phyloP scores from a whole-genome alignment of 2,329 filamentous ascomycete species.

The Fusarium goolgardi region DNA sequence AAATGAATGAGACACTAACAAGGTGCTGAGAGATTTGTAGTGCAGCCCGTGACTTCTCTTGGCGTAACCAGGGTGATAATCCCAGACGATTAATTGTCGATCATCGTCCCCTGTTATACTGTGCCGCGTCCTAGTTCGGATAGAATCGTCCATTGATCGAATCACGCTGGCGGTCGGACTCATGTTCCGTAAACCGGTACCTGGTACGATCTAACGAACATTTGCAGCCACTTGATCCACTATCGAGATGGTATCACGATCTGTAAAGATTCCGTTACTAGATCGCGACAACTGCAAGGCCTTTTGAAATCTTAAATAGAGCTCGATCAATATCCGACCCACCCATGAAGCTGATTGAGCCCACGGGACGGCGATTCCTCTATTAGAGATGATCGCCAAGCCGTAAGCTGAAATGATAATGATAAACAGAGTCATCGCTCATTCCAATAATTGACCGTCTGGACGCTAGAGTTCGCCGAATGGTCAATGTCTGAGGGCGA shows the following conservation, averaged over 20 bases:
- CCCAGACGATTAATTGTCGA: slow-evolving; percentile 16
- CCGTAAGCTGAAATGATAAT: slow-evolving; percentile 2
- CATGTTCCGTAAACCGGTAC: slow-evolving; percentile 32
- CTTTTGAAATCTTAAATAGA: slow-evolving; percentile 30
- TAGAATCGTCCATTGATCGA: slow-evolving; percentile 20
- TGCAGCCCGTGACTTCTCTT: slow-evolving; percentile 4
- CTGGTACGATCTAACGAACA: slow-evolving; percentile 32
- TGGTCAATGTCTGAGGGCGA: neutral
- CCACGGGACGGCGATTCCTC: neutral
- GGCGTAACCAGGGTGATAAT: slow-evolving; percentile 19
- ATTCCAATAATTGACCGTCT: neutral
- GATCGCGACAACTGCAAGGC: slow-evolving; percentile 32
- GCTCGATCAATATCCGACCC: slow-evolving; percentile 12
- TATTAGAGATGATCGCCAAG: neutral
- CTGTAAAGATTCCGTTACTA: slow-evolving; percentile 28
- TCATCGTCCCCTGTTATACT: slow-evolving; percentile 17
- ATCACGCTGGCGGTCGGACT: slow-evolving; percentile 11
- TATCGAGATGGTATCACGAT: slow-evolving; percentile 45
- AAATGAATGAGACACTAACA: slow-evolving; percentile 9
- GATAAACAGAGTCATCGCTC: slow-evolving; percentile 3
- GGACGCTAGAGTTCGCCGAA: neutral
- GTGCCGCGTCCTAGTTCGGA: slow-evolving; percentile 16
- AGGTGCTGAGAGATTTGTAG: neutral
- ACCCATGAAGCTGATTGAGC: neutral
- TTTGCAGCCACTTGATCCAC: slow-evolving; percentile 39